These are phyloP conservation scores for Senna tora DNA, from an alignment of 306 rosid genomes.

Conservation along the genomic window DNA sequence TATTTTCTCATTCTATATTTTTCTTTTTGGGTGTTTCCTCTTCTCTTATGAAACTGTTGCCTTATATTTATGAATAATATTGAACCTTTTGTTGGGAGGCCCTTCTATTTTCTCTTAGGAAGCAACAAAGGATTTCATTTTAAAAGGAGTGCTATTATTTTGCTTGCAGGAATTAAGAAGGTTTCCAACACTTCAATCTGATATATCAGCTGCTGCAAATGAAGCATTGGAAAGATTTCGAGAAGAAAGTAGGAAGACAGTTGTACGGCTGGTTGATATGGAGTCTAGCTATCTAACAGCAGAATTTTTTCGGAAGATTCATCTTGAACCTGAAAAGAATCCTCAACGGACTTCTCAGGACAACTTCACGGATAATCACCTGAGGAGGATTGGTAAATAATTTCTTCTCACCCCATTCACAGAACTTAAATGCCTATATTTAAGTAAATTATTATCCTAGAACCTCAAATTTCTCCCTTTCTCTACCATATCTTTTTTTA, in stretches of 20 bases:
- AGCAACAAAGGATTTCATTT: constrained; percentile 7
- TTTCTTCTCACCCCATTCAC: constrained; percentile 26
- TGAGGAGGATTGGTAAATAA: constrained; percentile 80
- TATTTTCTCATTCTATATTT: too few species aligned
- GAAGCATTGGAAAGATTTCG: constrained; percentile 93
- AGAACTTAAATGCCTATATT: constrained; percentile 9
- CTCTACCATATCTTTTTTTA: background rate
- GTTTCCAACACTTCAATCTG: constrained; percentile 87
- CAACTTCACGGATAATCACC: constrained; percentile 68
- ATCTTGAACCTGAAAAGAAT: constrained; percentile 73
- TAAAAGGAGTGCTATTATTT: constrained; percentile 27
- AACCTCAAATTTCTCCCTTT: constrained; percentile 1
- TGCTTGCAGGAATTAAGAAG: constrained; percentile 79
- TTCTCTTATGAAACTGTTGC: background rate
- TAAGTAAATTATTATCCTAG: constrained; percentile 22
- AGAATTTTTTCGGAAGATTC: constrained; percentile 89
- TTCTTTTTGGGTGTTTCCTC: too few species aligned
- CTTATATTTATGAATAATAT: background rate
- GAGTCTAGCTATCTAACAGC: constrained; percentile 96
- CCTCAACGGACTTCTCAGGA: constrained; percentile 63
- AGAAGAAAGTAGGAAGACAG: constrained; percentile 89
- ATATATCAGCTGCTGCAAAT: constrained; percentile 83
- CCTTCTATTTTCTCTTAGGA: background rate
- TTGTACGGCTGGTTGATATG: constrained; percentile 91
- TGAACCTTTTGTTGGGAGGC: background rate